Base-by-base conservation (phyloP, 352 stramenopile genomes). In the Globisporangium heterothallicum region DNA sequence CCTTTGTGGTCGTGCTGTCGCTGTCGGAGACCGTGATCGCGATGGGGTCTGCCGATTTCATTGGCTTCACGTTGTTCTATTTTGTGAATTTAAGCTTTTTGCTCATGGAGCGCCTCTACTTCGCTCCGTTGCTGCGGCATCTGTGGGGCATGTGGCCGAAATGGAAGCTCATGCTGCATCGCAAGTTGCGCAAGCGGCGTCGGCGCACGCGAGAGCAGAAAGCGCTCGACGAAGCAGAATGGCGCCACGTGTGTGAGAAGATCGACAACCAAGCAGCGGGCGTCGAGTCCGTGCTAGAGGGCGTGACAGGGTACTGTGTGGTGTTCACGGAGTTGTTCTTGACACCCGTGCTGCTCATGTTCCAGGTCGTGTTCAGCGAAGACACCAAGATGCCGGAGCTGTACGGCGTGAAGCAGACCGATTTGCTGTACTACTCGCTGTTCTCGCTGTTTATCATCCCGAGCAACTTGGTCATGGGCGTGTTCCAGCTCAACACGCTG, bases 371-470 rank as follows among this genome's bases (percentile, higher is more conserved):
- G 4, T 97, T 96, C 69, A 86, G 75, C 53, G 58, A 70, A 9
- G 84, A 97, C 55, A 98, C 84, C 10, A 63, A 89, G 58, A 98
- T 99, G 68, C 86, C 92, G 8, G 73, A 77, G 34, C 74, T 91
- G 6, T 98, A 98, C 64, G 80, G 79, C 34, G 97, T 99, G 58
- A 74, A 88, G 50, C 81, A 94, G 40, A 97, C 90, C 25, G 92
- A 98, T 57, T 59, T 98, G 51, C 67, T 95, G 9, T 98, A 98
- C 68, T 98, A 98, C 70, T 77, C 86, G 27, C 65, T 97, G 32
- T 99, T 98, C 69, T 76, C 86, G 6, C 57, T 97, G 21, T 96
- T 98, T 50, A 97, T 98, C 59, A 97, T 98, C 58, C 90, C 94
- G 21, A 98, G 92, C 64, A 94, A 89, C 51, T 73, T 97, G 25